Percentiles rank a stretch among this genome's conserved stretches.
Evolutionary conservation across 1,284 basidiomycete species (phyloP).

Genomic region (Mixia osmundae): DNA sequence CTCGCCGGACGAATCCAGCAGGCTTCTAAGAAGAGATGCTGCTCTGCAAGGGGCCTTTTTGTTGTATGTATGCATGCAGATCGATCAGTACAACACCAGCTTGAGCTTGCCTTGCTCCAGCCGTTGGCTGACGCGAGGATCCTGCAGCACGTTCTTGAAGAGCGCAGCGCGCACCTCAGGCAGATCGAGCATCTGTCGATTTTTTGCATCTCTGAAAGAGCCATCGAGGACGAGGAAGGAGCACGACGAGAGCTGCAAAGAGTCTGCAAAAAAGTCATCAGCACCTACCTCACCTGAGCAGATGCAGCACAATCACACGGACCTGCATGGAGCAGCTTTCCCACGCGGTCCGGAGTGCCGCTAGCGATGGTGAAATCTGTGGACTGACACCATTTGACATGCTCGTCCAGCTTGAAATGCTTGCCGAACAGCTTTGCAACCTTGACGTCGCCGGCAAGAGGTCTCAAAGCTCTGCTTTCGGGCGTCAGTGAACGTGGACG

Average conservation of each 20-base stretch:
- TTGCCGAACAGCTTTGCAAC: constrained; percentile 57
- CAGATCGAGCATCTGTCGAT: constrained; percentile 46
- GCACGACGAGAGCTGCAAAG: too few species aligned
- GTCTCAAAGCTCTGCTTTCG: constrained; percentile 34
- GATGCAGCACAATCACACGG: too few species aligned
- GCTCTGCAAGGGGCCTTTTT: background rate
- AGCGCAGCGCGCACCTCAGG: constrained; percentile 56
- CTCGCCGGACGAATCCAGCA: constrained; percentile 58
- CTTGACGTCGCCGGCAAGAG: constrained; percentile 33
- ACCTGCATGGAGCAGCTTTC: constrained; percentile 52
- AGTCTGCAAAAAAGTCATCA: too few species aligned
- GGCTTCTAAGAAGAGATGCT: constrained; percentile 38
- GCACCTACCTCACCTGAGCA: too few species aligned
- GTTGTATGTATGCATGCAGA: background rate
- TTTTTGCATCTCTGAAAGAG: constrained; percentile 47
- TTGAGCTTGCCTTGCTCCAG: constrained; percentile 46
- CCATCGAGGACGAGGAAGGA: too few species aligned
- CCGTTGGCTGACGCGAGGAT: constrained; percentile 34
- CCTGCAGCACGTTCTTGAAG: constrained; percentile 44
- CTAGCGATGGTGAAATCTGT: constrained; percentile 56
- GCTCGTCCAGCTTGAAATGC: constrained; percentile 58
- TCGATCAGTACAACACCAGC: constrained; percentile 35
- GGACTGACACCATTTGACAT: constrained; percentile 41
- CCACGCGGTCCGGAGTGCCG: constrained; percentile 54
- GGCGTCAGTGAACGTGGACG: too few species aligned